phyloP scores from a whole-genome alignment of 2,329 filamentous ascomycete genomes.

The Myriangium duriaei region DNA sequence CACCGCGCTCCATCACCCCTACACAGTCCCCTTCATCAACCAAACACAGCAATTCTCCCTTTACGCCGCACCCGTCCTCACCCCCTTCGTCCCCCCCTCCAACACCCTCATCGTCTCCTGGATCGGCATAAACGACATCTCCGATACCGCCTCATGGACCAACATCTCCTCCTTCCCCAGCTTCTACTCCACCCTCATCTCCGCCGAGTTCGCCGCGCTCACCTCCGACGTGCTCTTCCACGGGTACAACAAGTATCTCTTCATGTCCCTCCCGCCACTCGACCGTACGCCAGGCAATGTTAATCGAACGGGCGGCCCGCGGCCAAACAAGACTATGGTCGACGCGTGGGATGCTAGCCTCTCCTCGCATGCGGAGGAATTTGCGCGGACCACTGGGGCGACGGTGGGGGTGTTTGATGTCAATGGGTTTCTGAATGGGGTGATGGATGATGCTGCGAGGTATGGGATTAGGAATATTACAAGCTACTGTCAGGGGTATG shows the following conservation, averaged over 20 bases:
- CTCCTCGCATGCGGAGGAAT: conserved; percentile 22
- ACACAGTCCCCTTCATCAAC: conserved; percentile 36
- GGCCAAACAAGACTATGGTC: conserved; percentile 36
- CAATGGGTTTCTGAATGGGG: conserved; percentile 28
- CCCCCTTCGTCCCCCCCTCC: conserved; percentile 18
- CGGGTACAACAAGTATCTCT: conserved; percentile 37
- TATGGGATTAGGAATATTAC: conserved; percentile 38
- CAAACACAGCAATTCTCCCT: conserved; percentile 38
- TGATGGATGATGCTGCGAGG: conserved; percentile 29
- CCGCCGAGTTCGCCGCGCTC: conserved; percentile 30
- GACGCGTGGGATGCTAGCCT: conserved; percentile 33
- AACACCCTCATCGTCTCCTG: conserved; percentile 38
- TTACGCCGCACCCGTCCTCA: conserved; percentile 33
- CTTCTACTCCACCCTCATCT: conserved; percentile 34
- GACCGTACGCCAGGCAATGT: conserved; percentile 33
- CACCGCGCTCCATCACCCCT: conserved; percentile 40
- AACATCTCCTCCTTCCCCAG: conserved; percentile 29
- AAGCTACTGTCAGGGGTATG: conserved; percentile 32
- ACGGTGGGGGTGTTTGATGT: conserved; percentile 34
- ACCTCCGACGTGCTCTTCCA: conserved; percentile 28
- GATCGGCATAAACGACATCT: conserved; percentile 46
- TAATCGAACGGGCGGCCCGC: conserved; percentile 23
- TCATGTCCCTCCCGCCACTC: conserved; percentile 41
- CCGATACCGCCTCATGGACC: conserved; percentile 33
- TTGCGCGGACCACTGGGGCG: conserved; percentile 24